Conservation (phyloP, 495 filamentous ascomycete species). For the Penicillium fimorum region DNA sequence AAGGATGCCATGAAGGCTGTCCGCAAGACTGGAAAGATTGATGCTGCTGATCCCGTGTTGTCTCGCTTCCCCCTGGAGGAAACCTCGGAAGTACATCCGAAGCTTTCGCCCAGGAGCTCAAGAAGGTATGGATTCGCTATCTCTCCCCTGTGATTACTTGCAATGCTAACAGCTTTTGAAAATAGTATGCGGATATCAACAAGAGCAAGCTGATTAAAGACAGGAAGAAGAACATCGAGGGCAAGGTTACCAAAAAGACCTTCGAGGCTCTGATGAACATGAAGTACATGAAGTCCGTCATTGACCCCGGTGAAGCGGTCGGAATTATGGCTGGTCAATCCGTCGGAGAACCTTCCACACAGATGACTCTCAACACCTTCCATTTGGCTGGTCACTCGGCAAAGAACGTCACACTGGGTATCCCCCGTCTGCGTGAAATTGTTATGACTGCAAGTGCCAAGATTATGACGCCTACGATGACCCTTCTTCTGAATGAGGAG, state of each 20-base stretch:
- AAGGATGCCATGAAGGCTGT: constrained; percentile 79
- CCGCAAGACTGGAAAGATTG: constrained; percentile 64
- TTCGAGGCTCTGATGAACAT: constrained; percentile 81
- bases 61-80: constrained; percentile 70
- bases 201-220: constrained; percentile 71
- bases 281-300: constrained; percentile 87
- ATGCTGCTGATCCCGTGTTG: constrained; percentile 73
- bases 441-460: constrained; percentile 91
- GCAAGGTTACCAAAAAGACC: constrained; percentile 63
- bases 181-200: constrained; percentile 72
- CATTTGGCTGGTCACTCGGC: constrained; percentile 98
- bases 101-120: constrained; percentile 66
- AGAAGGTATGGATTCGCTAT: constrained; percentile 44
- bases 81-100: constrained; percentile 87
- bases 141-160: neutral
- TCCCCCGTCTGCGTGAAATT: constrained; percentile 95
- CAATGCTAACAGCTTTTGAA: constrained; percentile 20
- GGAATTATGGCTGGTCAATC: constrained; percentile 96
- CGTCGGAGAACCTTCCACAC: constrained; percentile 93
- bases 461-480: constrained; percentile 93
- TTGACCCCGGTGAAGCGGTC: constrained; percentile 98
- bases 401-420: constrained; percentile 98
- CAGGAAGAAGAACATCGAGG: constrained; percentile 62
- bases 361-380: constrained; percentile 99
- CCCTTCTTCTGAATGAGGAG: constrained; percentile 72